Evolutionary conservation across 176 grass and related monocot species (phyloP).

Genomic region (Juncus effusus): DNA sequence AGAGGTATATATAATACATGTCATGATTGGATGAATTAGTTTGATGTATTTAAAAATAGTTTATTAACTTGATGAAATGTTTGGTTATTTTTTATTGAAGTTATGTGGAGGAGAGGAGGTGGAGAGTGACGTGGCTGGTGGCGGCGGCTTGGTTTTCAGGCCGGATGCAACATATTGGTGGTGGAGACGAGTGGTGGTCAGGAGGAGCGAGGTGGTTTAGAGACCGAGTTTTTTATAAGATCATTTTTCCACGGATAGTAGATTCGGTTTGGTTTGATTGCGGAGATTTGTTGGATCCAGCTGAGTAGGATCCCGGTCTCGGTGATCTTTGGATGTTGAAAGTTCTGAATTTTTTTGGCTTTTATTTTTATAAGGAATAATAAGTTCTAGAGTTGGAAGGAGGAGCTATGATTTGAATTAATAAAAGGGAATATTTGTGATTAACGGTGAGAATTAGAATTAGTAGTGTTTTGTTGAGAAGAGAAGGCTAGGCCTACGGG

Average conservation of each 20-base stretch:
- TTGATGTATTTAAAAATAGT: too few relatives aligned
- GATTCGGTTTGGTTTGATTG: slow-evolving; percentile 42
- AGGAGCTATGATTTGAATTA: neutral
- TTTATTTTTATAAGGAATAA: too few relatives aligned
- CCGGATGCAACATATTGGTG: slow-evolving; percentile 47
- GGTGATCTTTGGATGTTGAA: too few relatives aligned
- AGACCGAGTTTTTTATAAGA: slow-evolving; percentile 45
- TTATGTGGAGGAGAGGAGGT: slow-evolving; percentile 27
- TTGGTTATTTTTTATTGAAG: neutral
- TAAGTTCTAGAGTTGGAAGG: too few relatives aligned
- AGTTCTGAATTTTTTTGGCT: too few relatives aligned
- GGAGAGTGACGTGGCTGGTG: slow-evolving; percentile 38
- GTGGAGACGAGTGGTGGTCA: slow-evolving; percentile 20
- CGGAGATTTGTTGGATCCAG: slow-evolving; percentile 23
- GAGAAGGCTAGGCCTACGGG: too few relatives aligned
- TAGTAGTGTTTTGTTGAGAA: too few relatives aligned
- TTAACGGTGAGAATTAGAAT: neutral
- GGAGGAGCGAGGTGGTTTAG: slow-evolving; percentile 30
- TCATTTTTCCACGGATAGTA: slow-evolving; percentile 40
- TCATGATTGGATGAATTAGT: too few relatives aligned
- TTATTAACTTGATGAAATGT: too few relatives aligned
- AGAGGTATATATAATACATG: neutral
- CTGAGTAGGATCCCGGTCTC: neutral
- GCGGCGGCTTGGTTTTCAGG: slow-evolving; percentile 29
- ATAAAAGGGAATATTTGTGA: neutral